phyloP scores from a whole-genome alignment of 768 basidiomycete genomes.

The Tulasnella sp. region DNA sequence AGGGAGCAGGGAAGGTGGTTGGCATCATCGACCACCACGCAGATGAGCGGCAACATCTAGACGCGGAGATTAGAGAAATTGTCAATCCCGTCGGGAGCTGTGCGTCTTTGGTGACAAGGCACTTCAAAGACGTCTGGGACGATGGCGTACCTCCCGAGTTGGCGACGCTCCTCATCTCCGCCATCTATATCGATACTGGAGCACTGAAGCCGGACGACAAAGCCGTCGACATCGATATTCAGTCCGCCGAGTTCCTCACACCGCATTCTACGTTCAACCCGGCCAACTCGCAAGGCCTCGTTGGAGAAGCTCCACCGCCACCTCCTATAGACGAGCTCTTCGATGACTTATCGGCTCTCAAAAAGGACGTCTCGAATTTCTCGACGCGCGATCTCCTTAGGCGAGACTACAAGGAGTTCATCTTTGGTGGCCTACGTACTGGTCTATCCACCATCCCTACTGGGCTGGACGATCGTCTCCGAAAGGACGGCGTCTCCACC shows the following conservation, averaged over 20 bases:
- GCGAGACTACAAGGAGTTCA: conserved; percentile 92
- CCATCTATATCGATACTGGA: conserved; percentile 78
- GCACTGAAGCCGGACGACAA: conserved; percentile 73
- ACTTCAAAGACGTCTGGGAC: conserved; percentile 30
- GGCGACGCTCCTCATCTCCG: conserved; percentile 66
- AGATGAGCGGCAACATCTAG: conserved; percentile 61
- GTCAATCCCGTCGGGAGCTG: conserved; percentile 63
- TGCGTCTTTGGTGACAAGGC: conserved; percentile 48
- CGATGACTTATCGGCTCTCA: conserved; percentile 41
- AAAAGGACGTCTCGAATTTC: conserved; percentile 56
- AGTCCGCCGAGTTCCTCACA: conserved; percentile 49
- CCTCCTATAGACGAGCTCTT: conserved; percentile 41
- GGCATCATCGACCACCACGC: conserved; percentile 86
- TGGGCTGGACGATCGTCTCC: conserved; percentile 46
- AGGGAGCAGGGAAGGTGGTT: conserved; percentile 36
- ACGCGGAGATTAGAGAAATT: conserved; percentile 57
- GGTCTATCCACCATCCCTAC: conserved; percentile 80
- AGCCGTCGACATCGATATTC: conserved; percentile 50
- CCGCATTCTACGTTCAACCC: conserved; percentile 40
- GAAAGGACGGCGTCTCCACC: conserved; percentile 29
- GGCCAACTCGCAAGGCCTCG: conserved; percentile 20
- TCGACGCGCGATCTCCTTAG: conserved; percentile 66
- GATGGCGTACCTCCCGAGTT: conserved; percentile 42
- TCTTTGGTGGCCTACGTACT: conserved; percentile 37
- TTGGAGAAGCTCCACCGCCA: conserved; percentile 26